These are phyloP conservation scores for Verticillium zaregamsianum DNA, from an alignment of 2,329 filamentous ascomycete genomes.

Conservation along the genomic window DNA sequence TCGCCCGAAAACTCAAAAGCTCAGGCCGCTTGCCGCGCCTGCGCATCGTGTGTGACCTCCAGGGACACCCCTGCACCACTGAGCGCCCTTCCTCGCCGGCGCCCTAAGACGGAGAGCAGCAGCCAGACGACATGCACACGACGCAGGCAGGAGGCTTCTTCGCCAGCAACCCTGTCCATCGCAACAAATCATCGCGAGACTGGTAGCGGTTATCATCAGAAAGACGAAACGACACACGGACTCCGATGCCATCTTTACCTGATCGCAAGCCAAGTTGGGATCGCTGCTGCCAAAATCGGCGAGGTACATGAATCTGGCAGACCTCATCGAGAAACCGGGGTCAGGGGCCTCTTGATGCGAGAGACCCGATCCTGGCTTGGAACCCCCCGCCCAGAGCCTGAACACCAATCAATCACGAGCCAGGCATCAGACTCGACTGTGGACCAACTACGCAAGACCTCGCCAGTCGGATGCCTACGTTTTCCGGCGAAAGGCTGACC, in stretches of 20 bases:
- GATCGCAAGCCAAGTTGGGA: neutral
- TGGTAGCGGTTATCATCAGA: neutral
- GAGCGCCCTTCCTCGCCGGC: neutral
- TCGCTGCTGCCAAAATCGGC: neutral
- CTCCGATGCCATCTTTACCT: neutral
- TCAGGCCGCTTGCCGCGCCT: neutral
- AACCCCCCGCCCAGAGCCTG: neutral
- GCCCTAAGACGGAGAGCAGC: neutral
- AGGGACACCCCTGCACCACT: neutral
- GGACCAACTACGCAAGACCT: neutral
- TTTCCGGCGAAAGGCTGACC: neutral
- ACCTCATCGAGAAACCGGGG: neutral
- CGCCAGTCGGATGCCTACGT: neutral
- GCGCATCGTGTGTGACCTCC: neutral
- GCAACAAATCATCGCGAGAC: neutral
- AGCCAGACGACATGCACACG: neutral
- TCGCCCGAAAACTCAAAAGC: neutral
- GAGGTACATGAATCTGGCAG: neutral
- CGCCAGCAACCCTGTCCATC: neutral
- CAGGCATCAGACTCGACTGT: neutral
- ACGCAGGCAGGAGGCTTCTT: neutral
- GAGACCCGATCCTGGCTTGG: neutral
- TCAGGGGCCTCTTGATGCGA: neutral
- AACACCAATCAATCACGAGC: neutral
- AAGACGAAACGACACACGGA: neutral